Evolutionary conservation across 495 filamentous ascomycete species (phyloP).

Genomic region (Hypoxylon intermedium): DNA sequence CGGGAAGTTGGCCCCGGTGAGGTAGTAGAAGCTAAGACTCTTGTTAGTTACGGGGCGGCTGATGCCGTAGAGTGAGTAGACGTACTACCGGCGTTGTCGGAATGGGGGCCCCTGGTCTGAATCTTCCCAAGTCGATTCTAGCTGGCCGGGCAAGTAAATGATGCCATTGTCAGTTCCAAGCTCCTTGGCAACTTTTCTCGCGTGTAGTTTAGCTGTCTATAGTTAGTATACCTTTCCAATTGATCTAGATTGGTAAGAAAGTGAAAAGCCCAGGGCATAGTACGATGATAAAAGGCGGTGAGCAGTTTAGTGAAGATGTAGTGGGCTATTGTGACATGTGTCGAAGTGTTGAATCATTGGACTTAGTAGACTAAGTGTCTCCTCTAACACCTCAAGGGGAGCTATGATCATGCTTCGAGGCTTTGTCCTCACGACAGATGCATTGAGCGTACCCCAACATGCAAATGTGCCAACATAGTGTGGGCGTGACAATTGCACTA

Average conservation of each 20-base stretch:
- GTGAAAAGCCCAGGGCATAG: no score
- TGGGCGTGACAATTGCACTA: neutral
- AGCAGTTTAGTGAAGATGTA: no score
- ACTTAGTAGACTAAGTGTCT: no score
- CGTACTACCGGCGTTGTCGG: slow-evolving; percentile 69
- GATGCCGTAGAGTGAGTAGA: neutral
- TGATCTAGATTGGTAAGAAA: neutral
- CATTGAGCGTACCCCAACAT: neutral
- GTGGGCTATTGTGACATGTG: no score
- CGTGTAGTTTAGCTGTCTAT: slow-evolving; percentile 77
- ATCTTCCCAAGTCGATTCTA: slow-evolving; percentile 60
- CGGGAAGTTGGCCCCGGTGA: slow-evolving; percentile 66
- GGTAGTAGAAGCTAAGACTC: slow-evolving; percentile 66
- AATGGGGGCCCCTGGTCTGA: slow-evolving; percentile 66
- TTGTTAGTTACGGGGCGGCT: slow-evolving; percentile 19
- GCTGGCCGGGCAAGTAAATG: slow-evolving; percentile 64
- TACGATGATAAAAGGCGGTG: no score
- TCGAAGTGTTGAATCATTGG: no score
- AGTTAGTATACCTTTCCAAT: slow-evolving; percentile 9
- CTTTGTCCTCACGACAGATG: neutral
- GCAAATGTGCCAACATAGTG: neutral
- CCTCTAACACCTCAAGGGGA: neutral
- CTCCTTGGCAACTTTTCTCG: slow-evolving; percentile 70
- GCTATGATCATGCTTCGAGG: no score
- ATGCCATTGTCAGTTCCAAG: slow-evolving; percentile 68